Evolutionary conservation across 306 rosid genomes (phyloP).

Genomic region (Cercis canadensis): DNA sequence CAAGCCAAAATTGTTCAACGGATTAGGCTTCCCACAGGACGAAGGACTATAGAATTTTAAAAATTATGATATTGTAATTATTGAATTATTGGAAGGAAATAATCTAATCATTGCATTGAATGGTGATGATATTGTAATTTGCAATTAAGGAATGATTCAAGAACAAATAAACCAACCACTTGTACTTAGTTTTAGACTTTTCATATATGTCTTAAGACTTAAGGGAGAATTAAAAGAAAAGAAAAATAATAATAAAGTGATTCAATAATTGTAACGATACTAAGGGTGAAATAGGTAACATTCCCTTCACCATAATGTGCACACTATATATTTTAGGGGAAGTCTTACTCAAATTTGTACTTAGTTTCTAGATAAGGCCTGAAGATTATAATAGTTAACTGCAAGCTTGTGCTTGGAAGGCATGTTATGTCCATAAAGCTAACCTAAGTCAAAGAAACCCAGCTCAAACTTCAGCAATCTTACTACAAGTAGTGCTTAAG

Average conservation of each 20-base stretch:
- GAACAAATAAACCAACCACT: conserved; percentile 16
- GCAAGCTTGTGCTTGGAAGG: too few species aligned
- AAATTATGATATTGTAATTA: too few species aligned
- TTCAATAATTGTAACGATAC: not conserved
- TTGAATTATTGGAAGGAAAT: not conserved
- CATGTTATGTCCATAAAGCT: too few species aligned
- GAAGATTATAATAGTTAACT: too few species aligned
- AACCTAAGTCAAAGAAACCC: not conserved
- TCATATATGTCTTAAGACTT: not conserved
- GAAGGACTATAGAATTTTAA: not conserved
- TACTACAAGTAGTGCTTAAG: not conserved
- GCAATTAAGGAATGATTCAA: conserved; percentile 8
- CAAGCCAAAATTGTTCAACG: conserved; percentile 20
- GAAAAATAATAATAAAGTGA: not conserved
- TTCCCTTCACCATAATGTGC: too few species aligned
- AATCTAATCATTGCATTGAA: not conserved
- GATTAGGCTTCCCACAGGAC: conserved; percentile 26
- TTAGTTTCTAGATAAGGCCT: too few species aligned
- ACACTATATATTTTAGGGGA: too few species aligned
- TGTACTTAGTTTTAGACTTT: not conserved
- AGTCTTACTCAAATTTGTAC: too few species aligned
- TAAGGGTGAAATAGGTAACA: too few species aligned
- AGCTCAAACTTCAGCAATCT: not conserved
- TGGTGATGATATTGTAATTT: not conserved
- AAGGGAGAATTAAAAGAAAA: not conserved